Evolutionary conservation across 129 eudicot genomes (phyloP).

Genomic region (Escallonia herrerae): DNA sequence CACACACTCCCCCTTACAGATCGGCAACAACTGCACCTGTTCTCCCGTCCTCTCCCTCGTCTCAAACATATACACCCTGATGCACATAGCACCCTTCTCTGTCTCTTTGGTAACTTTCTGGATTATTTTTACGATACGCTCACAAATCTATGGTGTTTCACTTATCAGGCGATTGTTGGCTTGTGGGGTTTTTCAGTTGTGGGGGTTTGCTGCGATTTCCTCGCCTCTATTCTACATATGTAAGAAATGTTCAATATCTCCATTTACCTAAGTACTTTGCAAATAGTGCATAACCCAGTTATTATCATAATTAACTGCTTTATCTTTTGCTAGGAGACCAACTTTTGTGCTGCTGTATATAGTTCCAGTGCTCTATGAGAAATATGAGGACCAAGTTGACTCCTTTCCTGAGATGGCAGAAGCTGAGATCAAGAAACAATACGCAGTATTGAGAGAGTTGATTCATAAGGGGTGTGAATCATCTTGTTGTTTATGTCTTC

Average conservation of each 20-base stretch:
- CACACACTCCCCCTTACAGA: too few relatives aligned
- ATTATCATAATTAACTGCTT: too few relatives aligned
- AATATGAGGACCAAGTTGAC: slow-evolving; percentile 84
- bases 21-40: too few relatives aligned
- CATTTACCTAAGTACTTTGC: not conserved
- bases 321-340: not conserved
- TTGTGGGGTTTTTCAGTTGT: slow-evolving; percentile 78
- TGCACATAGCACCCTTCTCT: too few relatives aligned
- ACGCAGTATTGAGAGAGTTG: slow-evolving; percentile 60
- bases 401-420: slow-evolving; percentile 68
- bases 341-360: slow-evolving; percentile 45
- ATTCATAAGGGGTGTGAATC: too few relatives aligned
- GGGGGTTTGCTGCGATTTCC: slow-evolving; percentile 67
- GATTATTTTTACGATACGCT: too few relatives aligned
- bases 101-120: too few relatives aligned
- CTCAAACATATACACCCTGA: too few relatives aligned
- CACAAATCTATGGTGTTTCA: too few relatives aligned
- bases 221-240: slow-evolving; percentile 81
- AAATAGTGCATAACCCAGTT: too few relatives aligned
- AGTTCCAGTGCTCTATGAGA: slow-evolving; percentile 80
- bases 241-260: slow-evolving; percentile 13
- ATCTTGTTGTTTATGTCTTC: too few relatives aligned
- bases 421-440: slow-evolving; percentile 85
- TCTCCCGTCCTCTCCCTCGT: too few relatives aligned
- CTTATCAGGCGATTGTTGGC: slow-evolving; percentile 68